Evolutionary conservation across 2,329 filamentous ascomycete genomes (phyloP).

Genomic region (Trichoderma sp.): DNA sequence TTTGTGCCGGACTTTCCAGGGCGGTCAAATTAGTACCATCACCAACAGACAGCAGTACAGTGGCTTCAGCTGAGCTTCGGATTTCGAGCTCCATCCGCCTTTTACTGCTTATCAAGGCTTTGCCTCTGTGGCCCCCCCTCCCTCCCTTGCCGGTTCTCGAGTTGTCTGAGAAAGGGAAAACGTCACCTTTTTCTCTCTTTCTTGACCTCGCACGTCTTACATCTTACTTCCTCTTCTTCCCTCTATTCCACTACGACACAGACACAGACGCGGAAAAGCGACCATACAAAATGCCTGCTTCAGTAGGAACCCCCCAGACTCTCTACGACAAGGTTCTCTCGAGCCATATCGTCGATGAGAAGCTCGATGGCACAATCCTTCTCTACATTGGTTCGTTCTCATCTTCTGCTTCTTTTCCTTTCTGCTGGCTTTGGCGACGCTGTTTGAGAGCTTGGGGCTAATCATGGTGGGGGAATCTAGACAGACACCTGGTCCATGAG

Average conservation of each 20-base stretch:
- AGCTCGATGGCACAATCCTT: slow-evolving; percentile 87
- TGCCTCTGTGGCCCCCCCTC: slow-evolving; percentile 15
- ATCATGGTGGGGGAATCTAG: slow-evolving; percentile 48
- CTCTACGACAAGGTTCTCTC: slow-evolving; percentile 98
- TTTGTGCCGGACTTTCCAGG: no score
- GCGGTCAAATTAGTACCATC: no score
- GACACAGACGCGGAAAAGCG: background rate
- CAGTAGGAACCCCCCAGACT: slow-evolving; percentile 73
- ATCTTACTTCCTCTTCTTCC: slow-evolving; percentile 10
- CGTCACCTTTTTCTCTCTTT: background rate
- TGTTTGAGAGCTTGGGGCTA: background rate
- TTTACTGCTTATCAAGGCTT: slow-evolving; percentile 15
- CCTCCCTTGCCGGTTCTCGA: background rate
- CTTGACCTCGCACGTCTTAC: slow-evolving; percentile 5
- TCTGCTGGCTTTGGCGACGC: background rate
- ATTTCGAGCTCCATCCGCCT: slow-evolving; percentile 7
- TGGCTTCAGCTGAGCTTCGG: background rate
- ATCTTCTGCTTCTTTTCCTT: no score
- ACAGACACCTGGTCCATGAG: slow-evolving; percentile 96
- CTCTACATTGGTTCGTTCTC: slow-evolving; percentile 80
- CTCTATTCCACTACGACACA: background rate
- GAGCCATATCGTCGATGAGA: slow-evolving; percentile 92
- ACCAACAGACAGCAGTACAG: no score
- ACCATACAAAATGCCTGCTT: slow-evolving; percentile 68
- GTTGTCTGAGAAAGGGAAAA: slow-evolving; percentile 5